Evolutionary conservation across 345 rosid species (phyloP).

Genomic region (Turnera subulata): DNA sequence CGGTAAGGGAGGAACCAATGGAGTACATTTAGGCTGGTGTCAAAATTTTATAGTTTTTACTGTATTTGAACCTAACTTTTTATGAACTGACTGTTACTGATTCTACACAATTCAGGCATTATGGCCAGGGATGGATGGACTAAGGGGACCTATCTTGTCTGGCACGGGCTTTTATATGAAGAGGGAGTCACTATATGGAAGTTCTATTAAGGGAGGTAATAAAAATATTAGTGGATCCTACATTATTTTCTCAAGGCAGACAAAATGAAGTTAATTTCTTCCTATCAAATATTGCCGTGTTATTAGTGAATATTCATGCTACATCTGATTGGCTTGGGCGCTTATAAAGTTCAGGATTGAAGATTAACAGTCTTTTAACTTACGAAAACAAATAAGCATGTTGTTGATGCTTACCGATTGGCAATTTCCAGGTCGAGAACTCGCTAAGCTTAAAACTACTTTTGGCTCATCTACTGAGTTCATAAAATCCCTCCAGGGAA

Average conservation of each 20-base stretch:
- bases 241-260: no score
- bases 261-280: no score
- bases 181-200: slow-evolving; percentile 8
- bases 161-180: slow-evolving; percentile 14
- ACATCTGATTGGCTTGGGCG: no score
- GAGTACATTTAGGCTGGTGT: no score
- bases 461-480: slow-evolving; percentile 37
- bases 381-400: not conserved
- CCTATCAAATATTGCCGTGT: no score
- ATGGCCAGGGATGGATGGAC: slow-evolving; percentile 28
- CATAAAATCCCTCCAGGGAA: slow-evolving; percentile 15
- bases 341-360: no score
- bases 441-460: slow-evolving; percentile 6
- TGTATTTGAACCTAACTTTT: no score
- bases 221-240: no score
- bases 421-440: slow-evolving; percentile 8
- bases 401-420: slow-evolving; percentile 4
- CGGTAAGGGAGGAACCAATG: slow-evolving; percentile 34
- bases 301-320: no score
- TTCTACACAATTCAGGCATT: slow-evolving; percentile 9
- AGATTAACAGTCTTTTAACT: not conserved
- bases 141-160: slow-evolving; percentile 7
- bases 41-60: no score
- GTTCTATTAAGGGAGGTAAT: slow-evolving; percentile 8
- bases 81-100: no score